Evolutionary conservation across 169 alveolate species (phyloP), one percentile per base, ranked within the genome.

Genomic region (Plasmodium coatneyi): DNA sequence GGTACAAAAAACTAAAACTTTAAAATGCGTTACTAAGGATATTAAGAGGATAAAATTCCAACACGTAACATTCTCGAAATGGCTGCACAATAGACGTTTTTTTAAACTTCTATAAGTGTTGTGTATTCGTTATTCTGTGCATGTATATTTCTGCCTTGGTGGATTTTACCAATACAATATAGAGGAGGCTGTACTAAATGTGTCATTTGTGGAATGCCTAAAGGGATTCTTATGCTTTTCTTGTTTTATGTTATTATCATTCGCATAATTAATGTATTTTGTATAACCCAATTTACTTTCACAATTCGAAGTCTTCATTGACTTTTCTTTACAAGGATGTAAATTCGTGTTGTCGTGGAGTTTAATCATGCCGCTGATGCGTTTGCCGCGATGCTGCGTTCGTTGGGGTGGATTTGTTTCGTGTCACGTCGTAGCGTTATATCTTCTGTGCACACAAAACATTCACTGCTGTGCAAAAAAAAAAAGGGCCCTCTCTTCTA

Each of bases 281-380:
- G 74, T 78, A 80, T 49, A 46, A 43, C 70, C 36, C 90, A 90
- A 54, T n/a, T 56, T 91, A 60, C 60, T 72, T 66, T 72, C 92
- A 81, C 92, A 70, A 39, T 46, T 76, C 34, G 60, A 91, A 80
- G 83, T 81, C 95, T 71, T 91, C 95, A 91, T 91, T 81, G 95
- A 91, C 54, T 91, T 91, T 30, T 76, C 72, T 79, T 87, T 87
- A 41, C 56, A 84, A 41, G 25, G 28, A 39, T 72, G 34, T 83
- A 84, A 12, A 14, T 72, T 72, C 19, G 43, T 84, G 41, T 34
- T 78, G 71, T 80, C 46, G 80, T 87, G 36, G 19, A 28, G 30
- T 78, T 72, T 80, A 78, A 91, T 14, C 92, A 91, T 81, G 82
- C 91, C 95, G 81, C 78, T 70, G 36, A 14, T 54, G 19, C 14